These are phyloP conservation scores for Sextonia rubra DNA, from an alignment of 164 flowering plant species.

Conservation along the genomic window DNA sequence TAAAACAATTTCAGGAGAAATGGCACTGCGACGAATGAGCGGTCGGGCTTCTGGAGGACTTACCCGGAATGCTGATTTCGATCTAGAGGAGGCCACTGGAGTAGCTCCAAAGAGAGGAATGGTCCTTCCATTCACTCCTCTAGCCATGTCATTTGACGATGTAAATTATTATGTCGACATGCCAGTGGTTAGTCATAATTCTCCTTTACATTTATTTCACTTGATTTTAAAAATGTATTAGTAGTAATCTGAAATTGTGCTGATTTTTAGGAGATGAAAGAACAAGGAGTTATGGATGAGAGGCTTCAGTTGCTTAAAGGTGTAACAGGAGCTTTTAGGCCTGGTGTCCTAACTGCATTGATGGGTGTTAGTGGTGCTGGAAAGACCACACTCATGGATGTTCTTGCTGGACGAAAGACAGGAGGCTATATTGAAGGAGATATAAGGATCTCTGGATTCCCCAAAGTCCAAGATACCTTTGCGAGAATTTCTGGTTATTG, in stretches of 20 bases:
- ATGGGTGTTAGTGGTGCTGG: conserved; percentile 96
- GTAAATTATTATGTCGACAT: conserved; percentile 88
- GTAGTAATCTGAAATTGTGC: background rate
- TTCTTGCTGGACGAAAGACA: conserved; percentile 68
- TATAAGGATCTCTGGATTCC: conserved; percentile 85
- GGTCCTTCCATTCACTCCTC: conserved; percentile 91
- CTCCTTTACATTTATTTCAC: background rate
- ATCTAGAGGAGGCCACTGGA: conserved; percentile 45
- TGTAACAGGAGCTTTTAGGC: conserved; percentile 37
- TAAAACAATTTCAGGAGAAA: conserved; percentile 45
- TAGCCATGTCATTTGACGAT: conserved; percentile 83
- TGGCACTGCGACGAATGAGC: conserved; percentile 46
- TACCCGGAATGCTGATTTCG: conserved; percentile 36
- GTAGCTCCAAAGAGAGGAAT: conserved; percentile 88
- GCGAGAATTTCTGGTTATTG: conserved; percentile 80
- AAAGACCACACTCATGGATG: conserved; percentile 57
- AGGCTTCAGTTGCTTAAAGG: conserved; percentile 35
- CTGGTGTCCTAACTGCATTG: conserved; percentile 37
- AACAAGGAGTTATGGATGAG: conserved; percentile 32
- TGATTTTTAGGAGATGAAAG: conserved; percentile 31
- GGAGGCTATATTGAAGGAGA: conserved; percentile 80
- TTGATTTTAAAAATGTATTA: background rate
- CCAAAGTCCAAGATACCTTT: conserved; percentile 87
- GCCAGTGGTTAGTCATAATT: conserved; percentile 54
- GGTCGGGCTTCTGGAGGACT: conserved; percentile 36